Percentiles rank a stretch among this genome's conserved stretches.
phyloP scores from a whole-genome alignment of 129 eudicot genomes.

The Tagetes erecta region DNA sequence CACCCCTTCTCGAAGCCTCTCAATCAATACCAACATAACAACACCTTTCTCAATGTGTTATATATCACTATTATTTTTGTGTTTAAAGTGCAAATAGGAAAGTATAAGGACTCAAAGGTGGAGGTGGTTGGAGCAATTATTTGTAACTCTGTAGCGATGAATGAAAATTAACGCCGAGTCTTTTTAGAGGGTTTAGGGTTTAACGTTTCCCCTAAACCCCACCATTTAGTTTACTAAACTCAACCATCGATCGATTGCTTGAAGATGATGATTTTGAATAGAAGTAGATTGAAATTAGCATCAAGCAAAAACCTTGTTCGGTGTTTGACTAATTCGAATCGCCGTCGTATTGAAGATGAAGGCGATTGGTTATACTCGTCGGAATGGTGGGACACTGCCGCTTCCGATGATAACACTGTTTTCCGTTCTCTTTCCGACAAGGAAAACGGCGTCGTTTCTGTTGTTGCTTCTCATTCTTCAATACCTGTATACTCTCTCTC shows the following conservation, averaged over 20 bases:
- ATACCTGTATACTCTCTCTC: conserved; percentile 50
- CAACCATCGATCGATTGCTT: background rate
- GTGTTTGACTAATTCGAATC: conserved; percentile 38
- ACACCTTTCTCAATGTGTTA: no score
- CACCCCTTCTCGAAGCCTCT: no score
- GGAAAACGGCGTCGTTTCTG: conserved; percentile 90
- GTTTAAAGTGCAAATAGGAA: no score
- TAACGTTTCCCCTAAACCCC: conserved; percentile 2
- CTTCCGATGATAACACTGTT: conserved; percentile 43
- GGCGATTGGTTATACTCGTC: conserved; percentile 87
- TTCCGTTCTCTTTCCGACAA: conserved; percentile 60
- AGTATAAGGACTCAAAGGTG: background rate
- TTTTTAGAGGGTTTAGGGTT: conserved; percentile 29
- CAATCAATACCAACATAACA: no score
- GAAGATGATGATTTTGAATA: conserved; percentile 29
- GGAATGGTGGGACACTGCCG: conserved; percentile 80
- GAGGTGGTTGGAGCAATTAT: background rate
- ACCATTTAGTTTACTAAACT: background rate
- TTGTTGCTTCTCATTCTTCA: conserved; percentile 78
- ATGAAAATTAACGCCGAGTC: background rate
- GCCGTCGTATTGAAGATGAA: conserved; percentile 57
- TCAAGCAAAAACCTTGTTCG: conserved; percentile 32
- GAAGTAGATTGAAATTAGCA: conserved; percentile 20
- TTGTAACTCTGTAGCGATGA: background rate
- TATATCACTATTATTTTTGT: no score